Evolutionary conservation across 2,329 filamentous ascomycete species (phyloP), one percentile per base, ranked within the genome.

Genomic region (Sporothrix inflata): DNA sequence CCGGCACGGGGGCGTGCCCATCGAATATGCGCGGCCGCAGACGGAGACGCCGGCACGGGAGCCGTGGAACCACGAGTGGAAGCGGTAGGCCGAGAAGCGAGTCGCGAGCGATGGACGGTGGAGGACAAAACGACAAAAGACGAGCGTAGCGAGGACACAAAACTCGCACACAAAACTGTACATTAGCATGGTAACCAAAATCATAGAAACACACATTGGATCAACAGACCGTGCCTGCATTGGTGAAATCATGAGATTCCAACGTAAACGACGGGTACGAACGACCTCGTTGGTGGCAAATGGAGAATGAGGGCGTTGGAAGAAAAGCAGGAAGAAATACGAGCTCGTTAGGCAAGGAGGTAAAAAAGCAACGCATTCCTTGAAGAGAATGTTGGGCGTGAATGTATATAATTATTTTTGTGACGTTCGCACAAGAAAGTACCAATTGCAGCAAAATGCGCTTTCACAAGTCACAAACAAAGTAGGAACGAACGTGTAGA

Each of bases 11-110:
- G 89, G 90, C 73, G 87, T 98, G 72, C 96, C 96, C 16, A 94
- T 98, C 78, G 96, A 99, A 86, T 98, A 97, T 85, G 92, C 92
- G 38, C 85, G 92, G 75, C 85, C 89, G 75, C 92, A 97, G 87
- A 95, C 92, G 42, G 95, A 98, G 79, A 93, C 89, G 67, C 95
- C 95, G 7, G 85, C 86, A 0, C 87, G 86, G 78, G 89, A 91
- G 76, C 89, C 93, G n/a, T 99, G 95, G 94, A 96, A 98, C 83
- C 90, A 97, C 83, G 91, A 85, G 14, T 99, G 96, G 96, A 97
- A 90, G 84, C 88, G 91, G 82, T 84, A 47, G n/a, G 21, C 4
- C n/a, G 53, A 55, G 9, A 55, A 30, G 51, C 51, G 24, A 57
- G 14, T 77, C 3, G 57, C 6, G 45, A 47, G 47, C 34, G n/a